Percentiles rank a stretch among this genome's conserved stretches.
These are phyloP conservation scores for Paecilomyces sp. DNA, from an alignment of 2,329 filamentous ascomycete species.

Conservation along the genomic window DNA sequence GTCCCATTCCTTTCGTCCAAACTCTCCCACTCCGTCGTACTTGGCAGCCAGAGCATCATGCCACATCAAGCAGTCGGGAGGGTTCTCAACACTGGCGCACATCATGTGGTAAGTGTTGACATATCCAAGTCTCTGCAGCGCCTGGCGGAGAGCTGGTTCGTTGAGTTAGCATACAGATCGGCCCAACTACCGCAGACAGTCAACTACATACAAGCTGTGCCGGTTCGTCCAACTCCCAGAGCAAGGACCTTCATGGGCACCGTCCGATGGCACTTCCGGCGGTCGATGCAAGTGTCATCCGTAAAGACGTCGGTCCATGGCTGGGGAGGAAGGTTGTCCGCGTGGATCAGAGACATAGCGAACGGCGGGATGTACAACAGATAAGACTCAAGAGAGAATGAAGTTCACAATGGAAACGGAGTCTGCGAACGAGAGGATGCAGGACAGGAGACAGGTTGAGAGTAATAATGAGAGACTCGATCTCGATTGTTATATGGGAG, in stretches of 20 bases:
- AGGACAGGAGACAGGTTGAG: not conserved
- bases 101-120: slow-evolving; percentile 68
- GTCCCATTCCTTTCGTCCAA: slow-evolving; percentile 63
- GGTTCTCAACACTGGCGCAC: slow-evolving; percentile 62
- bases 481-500: not conserved
- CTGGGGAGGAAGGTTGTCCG: slow-evolving; percentile 32
- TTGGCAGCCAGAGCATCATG: slow-evolving; percentile 60
- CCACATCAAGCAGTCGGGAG: slow-evolving; percentile 62
- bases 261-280: slow-evolving; percentile 55
- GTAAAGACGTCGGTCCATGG: slow-evolving; percentile 47
- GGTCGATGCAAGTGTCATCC: slow-evolving; percentile 60
- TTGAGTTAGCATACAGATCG: not conserved
- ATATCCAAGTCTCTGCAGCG: slow-evolving; percentile 60
- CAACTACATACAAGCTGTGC: slow-evolving; percentile 55
- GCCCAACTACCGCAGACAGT: not conserved
- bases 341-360: slow-evolving; percentile 27
- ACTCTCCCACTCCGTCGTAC: slow-evolving; percentile 54
- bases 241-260: slow-evolving; percentile 68
- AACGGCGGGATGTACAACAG: slow-evolving; percentile 7
- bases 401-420: not conserved
- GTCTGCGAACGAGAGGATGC: not conserved
- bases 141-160: slow-evolving; percentile 38
- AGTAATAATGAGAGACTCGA: not conserved
- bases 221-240: slow-evolving; percentile 62
- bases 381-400: not conserved